These are phyloP conservation scores for Dactylellina cionopaga DNA, from an alignment of 2,329 filamentous ascomycete species.

Conservation along the genomic window DNA sequence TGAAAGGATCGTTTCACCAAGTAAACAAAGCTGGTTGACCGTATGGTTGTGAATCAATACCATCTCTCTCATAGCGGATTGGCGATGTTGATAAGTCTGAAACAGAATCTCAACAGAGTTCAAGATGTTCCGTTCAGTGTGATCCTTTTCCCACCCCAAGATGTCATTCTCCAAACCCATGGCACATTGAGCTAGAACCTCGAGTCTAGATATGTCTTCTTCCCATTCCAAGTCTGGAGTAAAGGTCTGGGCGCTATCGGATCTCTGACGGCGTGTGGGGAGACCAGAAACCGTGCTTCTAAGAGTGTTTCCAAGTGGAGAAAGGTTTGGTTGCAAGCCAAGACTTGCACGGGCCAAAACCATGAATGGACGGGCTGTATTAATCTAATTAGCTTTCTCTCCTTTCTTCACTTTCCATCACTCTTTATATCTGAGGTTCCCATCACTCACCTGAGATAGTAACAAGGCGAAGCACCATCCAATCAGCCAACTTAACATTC, in stretches of 20 bases:
- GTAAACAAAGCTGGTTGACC: conserved; percentile 40
- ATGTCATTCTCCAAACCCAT: conserved; percentile 57
- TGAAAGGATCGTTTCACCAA: conserved; percentile 24
- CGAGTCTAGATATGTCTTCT: conserved; percentile 54
- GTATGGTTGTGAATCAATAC: conserved; percentile 45
- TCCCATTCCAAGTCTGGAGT: conserved; percentile 49
- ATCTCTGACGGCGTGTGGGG: conserved; percentile 29
- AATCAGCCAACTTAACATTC: conserved; percentile 53
- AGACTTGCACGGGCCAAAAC: conserved; percentile 56
- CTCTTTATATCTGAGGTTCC: background rate
- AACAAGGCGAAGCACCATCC: conserved; percentile 56
- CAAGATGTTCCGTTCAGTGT: conserved; percentile 52
- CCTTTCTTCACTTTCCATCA: background rate
- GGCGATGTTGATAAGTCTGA: conserved; percentile 34
- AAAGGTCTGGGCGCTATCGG: conserved; percentile 45
- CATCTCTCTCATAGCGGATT: conserved; percentile 49
- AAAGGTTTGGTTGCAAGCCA: conserved; percentile 53
- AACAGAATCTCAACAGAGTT: conserved; percentile 56
- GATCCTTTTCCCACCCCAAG: conserved; percentile 57
- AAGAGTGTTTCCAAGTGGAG: conserved; percentile 54
- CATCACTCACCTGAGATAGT: conserved; percentile 56
- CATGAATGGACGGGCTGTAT: conserved; percentile 56
- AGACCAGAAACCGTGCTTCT: background rate
- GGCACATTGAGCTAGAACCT: conserved; percentile 54
- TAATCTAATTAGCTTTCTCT: conserved; percentile 19